phyloP scores from a whole-genome alignment of 2,329 filamentous ascomycete species.

The Penicillium sp. region DNA sequence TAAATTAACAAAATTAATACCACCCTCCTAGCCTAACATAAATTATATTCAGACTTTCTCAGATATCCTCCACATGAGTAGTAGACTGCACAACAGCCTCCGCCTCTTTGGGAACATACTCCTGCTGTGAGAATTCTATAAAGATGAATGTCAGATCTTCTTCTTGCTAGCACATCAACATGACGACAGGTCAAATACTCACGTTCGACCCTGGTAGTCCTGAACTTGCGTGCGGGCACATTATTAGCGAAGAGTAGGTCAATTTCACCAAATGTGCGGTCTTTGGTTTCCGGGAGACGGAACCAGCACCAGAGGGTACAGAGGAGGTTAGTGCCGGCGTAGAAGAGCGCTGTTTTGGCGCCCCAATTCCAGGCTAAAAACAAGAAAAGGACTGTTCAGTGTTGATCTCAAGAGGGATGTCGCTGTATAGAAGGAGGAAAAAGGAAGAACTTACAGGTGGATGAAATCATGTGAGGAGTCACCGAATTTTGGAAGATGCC shows the following conservation, averaged over 20 bases:
- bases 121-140: neutral
- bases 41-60: neutral
- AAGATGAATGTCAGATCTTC: neutral
- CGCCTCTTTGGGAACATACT: neutral
- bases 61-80: neutral
- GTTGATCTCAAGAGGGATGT: neutral
- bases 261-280: conserved; percentile 45
- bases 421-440: neutral
- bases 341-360: conserved; percentile 45
- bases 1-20: neutral
- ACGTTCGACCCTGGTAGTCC: conserved; percentile 14
- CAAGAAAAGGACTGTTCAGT: conserved; percentile 25
- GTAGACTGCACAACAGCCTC: neutral
- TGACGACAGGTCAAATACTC: neutral
- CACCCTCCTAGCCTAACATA: neutral
- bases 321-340: conserved; percentile 36
- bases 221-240: conserved; percentile 47
- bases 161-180: neutral
- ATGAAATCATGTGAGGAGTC: conserved; percentile 25
- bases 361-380: conserved; percentile 41
- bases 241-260: conserved; percentile 47
- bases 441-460: neutral
- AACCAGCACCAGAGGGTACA: conserved; percentile 42
- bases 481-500: conserved; percentile 50
- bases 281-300: conserved; percentile 44